Conservation (phyloP, 306 rosid species). For the Cicer cuneatum region DNA sequence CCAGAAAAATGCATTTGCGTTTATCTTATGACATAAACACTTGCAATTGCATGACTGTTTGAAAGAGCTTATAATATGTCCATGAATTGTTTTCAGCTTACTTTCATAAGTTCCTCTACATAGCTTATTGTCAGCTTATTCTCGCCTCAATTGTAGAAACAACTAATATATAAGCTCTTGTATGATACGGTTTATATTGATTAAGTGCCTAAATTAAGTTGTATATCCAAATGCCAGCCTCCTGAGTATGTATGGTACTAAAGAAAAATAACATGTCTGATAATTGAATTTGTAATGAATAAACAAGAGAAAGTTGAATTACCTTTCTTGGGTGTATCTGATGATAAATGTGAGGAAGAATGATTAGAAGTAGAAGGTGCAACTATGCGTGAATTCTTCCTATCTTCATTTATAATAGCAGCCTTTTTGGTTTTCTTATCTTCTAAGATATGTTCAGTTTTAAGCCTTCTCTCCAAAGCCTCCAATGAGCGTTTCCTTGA, state of each 20-base stretch:
- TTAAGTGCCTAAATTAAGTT: background rate
- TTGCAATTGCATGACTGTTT: background rate
- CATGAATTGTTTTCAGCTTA: background rate
- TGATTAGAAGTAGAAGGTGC: conserved; percentile 40
- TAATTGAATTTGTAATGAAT: background rate
- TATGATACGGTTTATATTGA: background rate
- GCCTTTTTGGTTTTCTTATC: conserved; percentile 54
- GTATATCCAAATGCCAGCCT: background rate
- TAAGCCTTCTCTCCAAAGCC: conserved; percentile 72
- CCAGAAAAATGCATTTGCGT: background rate
- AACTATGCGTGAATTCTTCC: conserved; percentile 31
- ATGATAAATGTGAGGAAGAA: conserved; percentile 37
- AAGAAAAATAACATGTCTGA: background rate
- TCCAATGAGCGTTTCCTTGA: conserved; percentile 72
- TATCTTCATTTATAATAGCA: conserved; percentile 29
- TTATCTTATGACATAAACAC: background rate
- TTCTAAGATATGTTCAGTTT: conserved; percentile 45
- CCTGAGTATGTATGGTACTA: background rate
- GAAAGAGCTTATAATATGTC: background rate
- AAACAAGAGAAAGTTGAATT: conserved; percentile 17
- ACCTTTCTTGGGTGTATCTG: conserved; percentile 58
- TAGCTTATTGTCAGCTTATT: background rate
- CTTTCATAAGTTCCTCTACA: background rate
- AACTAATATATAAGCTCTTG: background rate
- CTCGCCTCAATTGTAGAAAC: background rate